Conservation (phyloP, 768 basidiomycete species). For the Russula sp. region DNA sequence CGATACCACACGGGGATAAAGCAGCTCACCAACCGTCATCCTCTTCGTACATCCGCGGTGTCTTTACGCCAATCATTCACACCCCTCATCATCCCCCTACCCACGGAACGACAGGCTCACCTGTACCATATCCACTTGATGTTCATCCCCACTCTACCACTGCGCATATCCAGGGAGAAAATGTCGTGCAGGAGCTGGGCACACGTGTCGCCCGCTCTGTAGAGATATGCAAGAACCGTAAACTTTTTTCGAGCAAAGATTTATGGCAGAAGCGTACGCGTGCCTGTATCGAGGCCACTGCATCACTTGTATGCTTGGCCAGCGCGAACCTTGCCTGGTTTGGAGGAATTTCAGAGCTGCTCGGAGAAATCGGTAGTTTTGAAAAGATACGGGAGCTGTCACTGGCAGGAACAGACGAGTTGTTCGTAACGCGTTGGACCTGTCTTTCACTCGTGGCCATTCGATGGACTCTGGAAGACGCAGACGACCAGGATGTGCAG, state of each 20-base stretch:
- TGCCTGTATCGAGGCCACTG: too few species aligned
- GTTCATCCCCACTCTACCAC: background rate
- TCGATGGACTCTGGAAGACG: slow-evolving; percentile 4
- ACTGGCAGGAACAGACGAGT: background rate
- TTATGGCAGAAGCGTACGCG: too few species aligned
- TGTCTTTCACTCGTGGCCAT: slow-evolving; percentile 24
- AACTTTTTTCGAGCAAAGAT: background rate
- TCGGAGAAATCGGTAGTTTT: slow-evolving; percentile 3
- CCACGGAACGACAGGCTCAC: background rate
- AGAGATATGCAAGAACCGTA: background rate
- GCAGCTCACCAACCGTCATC: too few species aligned
- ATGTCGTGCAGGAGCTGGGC: background rate
- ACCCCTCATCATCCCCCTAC: too few species aligned
- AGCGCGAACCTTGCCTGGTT: background rate
- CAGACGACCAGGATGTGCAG: background rate
- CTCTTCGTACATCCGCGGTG: too few species aligned
- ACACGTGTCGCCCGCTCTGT: background rate
- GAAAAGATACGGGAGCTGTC: slow-evolving; percentile 1
- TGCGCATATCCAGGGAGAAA: background rate
- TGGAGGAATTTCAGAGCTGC: background rate
- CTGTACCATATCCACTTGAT: background rate
- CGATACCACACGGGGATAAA: too few species aligned
- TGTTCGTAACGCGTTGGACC: slow-evolving; percentile 19
- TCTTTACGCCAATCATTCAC: too few species aligned
- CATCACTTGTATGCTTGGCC: too few species aligned